Base-by-base conservation (phyloP, 2,329 filamentous ascomycete species). In the Colletotrichum sp. region DNA sequence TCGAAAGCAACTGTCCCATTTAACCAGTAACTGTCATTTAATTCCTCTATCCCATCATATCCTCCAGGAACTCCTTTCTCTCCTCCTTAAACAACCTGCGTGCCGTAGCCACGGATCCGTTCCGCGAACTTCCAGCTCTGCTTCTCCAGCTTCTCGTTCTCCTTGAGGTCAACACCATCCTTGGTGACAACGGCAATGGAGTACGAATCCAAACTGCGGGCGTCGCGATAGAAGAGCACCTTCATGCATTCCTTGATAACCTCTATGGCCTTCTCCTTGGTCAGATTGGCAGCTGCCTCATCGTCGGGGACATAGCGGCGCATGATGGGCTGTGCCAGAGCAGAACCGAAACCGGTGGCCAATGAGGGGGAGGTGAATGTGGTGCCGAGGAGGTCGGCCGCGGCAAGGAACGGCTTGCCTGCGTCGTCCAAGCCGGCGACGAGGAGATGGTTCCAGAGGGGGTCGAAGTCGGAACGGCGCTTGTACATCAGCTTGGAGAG, bases 101-200 rank as follows among this genome's bases (percentile, higher is more conserved):
- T 98, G 77, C 97, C 97, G 84, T 99, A 99, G 60, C 97, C 97
- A 85, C 92, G 94, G 85, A 99, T 98, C 80, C 93, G 91, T 84
- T 99, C 96, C 28, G 97, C 97, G 88, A 99, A 99, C 67, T 95
- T 96, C 97, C 96, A 99, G 91, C 96, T 98, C 91, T 99, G 96
- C 81, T 93, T 91, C 90, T 99, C 96, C 79, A 99, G 90, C 90
- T 96, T 93, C 89, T 98, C 94, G 81, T 94, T 88, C 86, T 98
- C 92, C 85, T 93, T 93, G 79, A 98, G 84, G 71, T 98, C 94
- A 75, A 99, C 93, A n/a, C 94, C 95, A 65, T 95, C 95, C 87
- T 95, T 94, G 72, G 95, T 97, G 72, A 99, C 90, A 71, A 99
- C 90, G 24, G 96, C 96, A 83, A 99, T 93, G 79, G 95, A 97